These are phyloP conservation scores for Paralagenidium karlingii DNA, from an alignment of 352 stramenopile genomes.

Conservation along the genomic window DNA sequence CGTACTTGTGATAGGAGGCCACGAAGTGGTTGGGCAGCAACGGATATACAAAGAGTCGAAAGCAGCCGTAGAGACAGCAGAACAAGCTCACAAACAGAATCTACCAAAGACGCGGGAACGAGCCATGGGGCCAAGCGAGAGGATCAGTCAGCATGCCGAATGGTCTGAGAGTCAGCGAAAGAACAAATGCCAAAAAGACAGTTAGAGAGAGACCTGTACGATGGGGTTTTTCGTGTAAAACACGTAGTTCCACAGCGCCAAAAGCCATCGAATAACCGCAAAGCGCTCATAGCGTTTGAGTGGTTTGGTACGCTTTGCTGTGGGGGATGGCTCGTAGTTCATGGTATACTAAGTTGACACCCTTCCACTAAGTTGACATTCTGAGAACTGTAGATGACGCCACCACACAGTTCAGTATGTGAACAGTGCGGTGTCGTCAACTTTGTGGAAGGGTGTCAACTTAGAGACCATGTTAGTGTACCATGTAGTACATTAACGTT, in stretches of 20 bases:
- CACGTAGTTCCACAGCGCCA: constrained; percentile 40
- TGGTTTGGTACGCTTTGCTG: not conserved
- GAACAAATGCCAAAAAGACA: not conserved
- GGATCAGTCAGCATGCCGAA: not conserved
- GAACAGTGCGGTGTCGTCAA: no score
- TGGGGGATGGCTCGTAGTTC: no score
- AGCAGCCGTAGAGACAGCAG: constrained; percentile 39
- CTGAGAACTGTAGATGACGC: no score
- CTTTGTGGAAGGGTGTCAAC: no score
- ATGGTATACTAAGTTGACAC: no score
- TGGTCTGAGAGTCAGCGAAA: not conserved
- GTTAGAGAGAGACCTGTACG: constrained; percentile 25
- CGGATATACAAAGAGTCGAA: constrained; percentile 61
- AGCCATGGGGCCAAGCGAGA: not conserved
- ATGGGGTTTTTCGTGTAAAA: constrained; percentile 54
- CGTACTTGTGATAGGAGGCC: constrained; percentile 45
- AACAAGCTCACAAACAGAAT: constrained; percentile 79
- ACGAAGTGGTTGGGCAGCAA: constrained; percentile 53
- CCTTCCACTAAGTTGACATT: no score
- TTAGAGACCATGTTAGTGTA: no score
- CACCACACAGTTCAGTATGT: no score
- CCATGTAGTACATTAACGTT: no score
- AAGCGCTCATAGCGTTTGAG: no score
- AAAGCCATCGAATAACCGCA: no score
- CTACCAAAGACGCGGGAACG: constrained; percentile 10